Evolutionary conservation across 73 alveolate species (phyloP), one percentile per base, ranked within the genome.

Genomic region (Chromera velia): DNA sequence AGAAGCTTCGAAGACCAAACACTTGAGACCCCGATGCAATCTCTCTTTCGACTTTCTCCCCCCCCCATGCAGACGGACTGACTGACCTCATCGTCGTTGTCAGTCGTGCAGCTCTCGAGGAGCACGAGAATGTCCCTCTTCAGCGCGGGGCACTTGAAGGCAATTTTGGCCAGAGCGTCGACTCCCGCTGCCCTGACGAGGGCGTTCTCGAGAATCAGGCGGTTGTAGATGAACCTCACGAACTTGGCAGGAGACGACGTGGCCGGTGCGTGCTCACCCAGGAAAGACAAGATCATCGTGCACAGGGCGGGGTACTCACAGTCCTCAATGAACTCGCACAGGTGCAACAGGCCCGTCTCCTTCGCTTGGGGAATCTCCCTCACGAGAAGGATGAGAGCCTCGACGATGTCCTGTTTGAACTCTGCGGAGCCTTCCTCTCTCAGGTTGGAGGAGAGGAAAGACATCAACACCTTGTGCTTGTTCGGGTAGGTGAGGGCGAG

Each of bases 161-260:
- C 96, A 33, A 93, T 86, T 69, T 87, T 81, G 47, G 95, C 96
- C 49, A 94, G 86, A 24, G 98, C 98, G 26, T 91, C 83, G 33
- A 94, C 94, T 0, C 97, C 98, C 45, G 98, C 94, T 0, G 97
- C 96, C 45, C 98, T 85, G n/a, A 94, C 95, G 85, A 90, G 83
- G 72, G 98, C 95, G 29, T 87, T 87, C 82, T 94, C 98, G 22
- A 40, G 55, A 40, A 40, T 40, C 22, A 40, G 55, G 9, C 86
- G 19, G 82, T 94, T 94, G 91, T 91, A 94, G 76, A 94, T 92
- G 88, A 92, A 92, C 82, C 98, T 88, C 49, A 94, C 90, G 89
- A 82, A 86, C 84, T 89, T 85, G n/a, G 93, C 78, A 28, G 97
- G 97, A 64, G 88, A 91, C 66, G 87, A 70, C 17, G 95, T 84